These are phyloP conservation scores for Pholiota microspora DNA, from an alignment of 768 basidiomycete species.

Conservation along the genomic window DNA sequence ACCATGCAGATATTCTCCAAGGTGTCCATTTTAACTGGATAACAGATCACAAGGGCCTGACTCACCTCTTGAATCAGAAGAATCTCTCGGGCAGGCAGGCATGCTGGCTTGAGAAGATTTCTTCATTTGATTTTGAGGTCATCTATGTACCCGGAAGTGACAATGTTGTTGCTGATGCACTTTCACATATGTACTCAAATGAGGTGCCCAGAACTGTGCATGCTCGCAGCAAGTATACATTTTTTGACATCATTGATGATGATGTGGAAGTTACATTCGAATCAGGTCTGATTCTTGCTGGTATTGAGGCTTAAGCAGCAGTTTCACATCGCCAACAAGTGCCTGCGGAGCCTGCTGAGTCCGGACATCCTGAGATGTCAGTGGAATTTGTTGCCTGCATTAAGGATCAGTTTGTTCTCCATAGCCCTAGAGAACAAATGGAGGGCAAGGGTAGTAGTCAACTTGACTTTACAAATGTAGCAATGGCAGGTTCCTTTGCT, in stretches of 20 bases:
- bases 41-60: slow-evolving; percentile 24
- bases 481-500: too few species aligned
- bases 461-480: too few species aligned
- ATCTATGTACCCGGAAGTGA: slow-evolving; percentile 17
- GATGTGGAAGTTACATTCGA: not conserved
- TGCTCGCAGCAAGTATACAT: slow-evolving; percentile 3
- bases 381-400: slow-evolving; percentile 17
- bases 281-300: not conserved
- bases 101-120: slow-evolving; percentile 27
- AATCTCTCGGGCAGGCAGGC: slow-evolving; percentile 29
- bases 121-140: slow-evolving; percentile 9
- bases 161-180: slow-evolving; percentile 29
- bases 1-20: slow-evolving; percentile 20
- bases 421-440: slow-evolving; percentile 17
- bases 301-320: not conserved
- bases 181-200: slow-evolving; percentile 18
- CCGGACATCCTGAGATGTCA: slow-evolving; percentile 11
- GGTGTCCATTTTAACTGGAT: slow-evolving; percentile 23
- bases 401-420: slow-evolving; percentile 21
- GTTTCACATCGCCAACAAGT: not conserved
- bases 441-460: slow-evolving; percentile 15
- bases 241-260: slow-evolving; percentile 7
- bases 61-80: slow-evolving; percentile 24
- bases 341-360: not conserved
- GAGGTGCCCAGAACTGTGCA: not conserved